A percentile compares a stretch with the other conserved stretches of the same genome.
These are phyloP conservation scores for Fusarium guadeloupense DNA, from an alignment of 2,329 filamentous ascomycete genomes.

Conservation along the genomic window DNA sequence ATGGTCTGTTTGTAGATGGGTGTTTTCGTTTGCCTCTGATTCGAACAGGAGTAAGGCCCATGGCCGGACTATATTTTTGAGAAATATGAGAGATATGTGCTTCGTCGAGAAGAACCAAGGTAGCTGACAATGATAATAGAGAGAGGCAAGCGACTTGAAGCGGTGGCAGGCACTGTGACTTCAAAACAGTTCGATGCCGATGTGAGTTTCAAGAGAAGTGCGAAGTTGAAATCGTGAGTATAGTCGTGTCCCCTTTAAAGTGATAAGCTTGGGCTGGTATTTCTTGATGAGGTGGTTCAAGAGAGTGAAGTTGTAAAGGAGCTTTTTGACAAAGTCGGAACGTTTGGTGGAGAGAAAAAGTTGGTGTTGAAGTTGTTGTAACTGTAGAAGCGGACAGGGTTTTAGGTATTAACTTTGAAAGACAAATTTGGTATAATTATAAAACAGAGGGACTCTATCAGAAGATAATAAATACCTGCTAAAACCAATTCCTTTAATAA, in stretches of 20 bases:
- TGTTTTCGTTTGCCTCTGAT: slow-evolving; percentile 61
- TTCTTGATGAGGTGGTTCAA: background rate
- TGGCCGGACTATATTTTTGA: slow-evolving; percentile 31
- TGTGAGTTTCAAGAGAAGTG: background rate
- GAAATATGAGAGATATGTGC: background rate
- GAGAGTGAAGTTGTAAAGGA: background rate
- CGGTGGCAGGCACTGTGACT: background rate
- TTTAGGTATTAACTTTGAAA: background rate
- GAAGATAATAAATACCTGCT: too few relatives aligned
- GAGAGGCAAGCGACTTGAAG: background rate
- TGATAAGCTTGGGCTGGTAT: background rate
- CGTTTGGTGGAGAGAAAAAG: slow-evolving; percentile 4
- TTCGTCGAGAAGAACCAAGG: background rate
- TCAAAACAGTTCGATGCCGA: background rate
- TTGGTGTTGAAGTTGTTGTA: background rate
- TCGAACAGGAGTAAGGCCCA: slow-evolving; percentile 61
- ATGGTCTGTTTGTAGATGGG: slow-evolving; percentile 25
- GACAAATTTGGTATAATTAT: background rate
- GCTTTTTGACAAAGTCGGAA: background rate
- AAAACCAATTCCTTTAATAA: too few relatives aligned
- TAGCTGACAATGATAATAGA: background rate
- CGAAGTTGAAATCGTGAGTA: background rate
- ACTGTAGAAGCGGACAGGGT: background rate
- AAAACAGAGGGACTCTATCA: too few relatives aligned
- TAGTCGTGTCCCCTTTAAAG: background rate